Evolutionary conservation across 305 asterid species (phyloP), one percentile per base, ranked within the genome.

Genomic region (Coffea humblotiana): DNA sequence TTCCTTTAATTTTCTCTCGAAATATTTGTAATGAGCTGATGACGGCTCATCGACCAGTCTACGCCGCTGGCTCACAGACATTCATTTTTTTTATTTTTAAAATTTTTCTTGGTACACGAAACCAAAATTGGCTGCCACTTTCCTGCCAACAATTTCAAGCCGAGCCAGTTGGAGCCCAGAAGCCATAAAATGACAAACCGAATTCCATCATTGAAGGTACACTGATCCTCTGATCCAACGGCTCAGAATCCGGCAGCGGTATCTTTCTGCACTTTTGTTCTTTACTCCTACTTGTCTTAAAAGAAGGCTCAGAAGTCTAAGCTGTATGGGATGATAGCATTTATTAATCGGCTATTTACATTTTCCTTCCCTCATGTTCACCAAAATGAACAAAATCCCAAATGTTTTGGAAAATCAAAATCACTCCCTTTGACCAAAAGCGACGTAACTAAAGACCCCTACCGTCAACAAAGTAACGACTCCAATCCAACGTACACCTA

Each of bases 171-270:
- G 60, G 32, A 14, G 61, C 64, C 45, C 43, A 61, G 43, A 58
- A 60, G 70, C 70, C 71, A 60, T 75, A 23, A 4, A 37, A 29
- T 12, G 6, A 52, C 43, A 40, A 40, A 40, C 43, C 43, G 43
- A 40, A 21, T 4, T 7, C 43, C 70, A 13, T 21, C 56, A 21
- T n/a, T 25, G 47, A 21, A 54, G 79, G 54, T 52, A 25, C 27
- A 61, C 16, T n/a, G 21, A 25, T 76, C 19, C 29, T 45, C 63
- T 40, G 15, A 74, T 74, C 71, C 83, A 67, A 71, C 76, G 76
- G 27, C n/a, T 52, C 29, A 48, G 71, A 80, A 74, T 74, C 71
- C 74, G 40, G 68, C 51, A n/a, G 19, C n/a, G 6, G 52, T 13
- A 4, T 32, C 25, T 15, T 29, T 37, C 64, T 13, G 5, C 64